phyloP scores from a whole-genome alignment of 345 rosid species.

The Brassica juncea region DNA sequence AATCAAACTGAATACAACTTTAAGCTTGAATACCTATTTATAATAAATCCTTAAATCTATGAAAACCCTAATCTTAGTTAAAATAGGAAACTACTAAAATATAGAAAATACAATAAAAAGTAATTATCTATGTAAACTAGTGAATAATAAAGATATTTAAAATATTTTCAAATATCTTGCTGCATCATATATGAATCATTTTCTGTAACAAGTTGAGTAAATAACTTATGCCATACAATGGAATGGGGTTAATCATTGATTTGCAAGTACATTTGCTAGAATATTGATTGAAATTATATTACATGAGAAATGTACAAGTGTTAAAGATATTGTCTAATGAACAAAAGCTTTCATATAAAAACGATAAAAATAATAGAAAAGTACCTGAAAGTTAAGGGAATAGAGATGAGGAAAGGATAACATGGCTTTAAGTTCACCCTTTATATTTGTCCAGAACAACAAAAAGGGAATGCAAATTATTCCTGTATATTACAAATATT shows the following conservation, averaged over 20 bases:
- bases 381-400: conserved; percentile 60
- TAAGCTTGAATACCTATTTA: too few relatives aligned
- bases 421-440: conserved; percentile 56
- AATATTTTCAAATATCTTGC: too few relatives aligned
- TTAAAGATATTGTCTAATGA: background rate
- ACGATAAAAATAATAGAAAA: background rate
- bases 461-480: conserved; percentile 23
- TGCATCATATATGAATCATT: background rate
- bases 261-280: background rate
- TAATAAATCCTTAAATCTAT: too few relatives aligned
- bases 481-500: conserved; percentile 2
- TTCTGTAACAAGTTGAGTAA: background rate
- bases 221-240: background rate
- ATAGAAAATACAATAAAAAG: too few relatives aligned
- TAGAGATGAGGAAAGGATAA: conserved; percentile 55
- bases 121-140: too few relatives aligned
- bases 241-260: background rate
- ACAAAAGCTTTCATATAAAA: background rate
- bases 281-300: background rate
- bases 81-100: too few relatives aligned
- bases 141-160: too few relatives aligned
- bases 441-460: conserved; percentile 58
- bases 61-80: too few relatives aligned
- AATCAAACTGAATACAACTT: too few relatives aligned
- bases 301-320: background rate